Evolutionary conservation across 495 filamentous ascomycete species (phyloP).

Genomic region (Penicillium arizonense): DNA sequence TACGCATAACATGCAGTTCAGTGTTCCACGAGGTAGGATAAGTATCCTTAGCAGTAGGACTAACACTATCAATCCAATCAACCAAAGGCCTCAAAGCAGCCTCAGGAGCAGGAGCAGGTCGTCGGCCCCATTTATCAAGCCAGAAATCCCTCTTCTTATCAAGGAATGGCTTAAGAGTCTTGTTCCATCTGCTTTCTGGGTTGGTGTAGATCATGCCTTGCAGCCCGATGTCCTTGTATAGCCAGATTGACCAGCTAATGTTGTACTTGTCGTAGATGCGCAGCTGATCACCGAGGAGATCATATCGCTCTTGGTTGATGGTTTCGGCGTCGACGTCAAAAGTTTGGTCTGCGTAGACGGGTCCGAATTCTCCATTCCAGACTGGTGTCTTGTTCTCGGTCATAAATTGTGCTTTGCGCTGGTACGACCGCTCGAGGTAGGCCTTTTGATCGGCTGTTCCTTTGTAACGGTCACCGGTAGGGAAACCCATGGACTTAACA

Average conservation of each 20-base stretch:
- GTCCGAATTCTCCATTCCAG: constrained; percentile 70
- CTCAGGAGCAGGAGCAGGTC: constrained; percentile 34
- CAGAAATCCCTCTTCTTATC: constrained; percentile 53
- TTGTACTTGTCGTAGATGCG: constrained; percentile 54
- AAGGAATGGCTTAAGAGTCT: constrained; percentile 49
- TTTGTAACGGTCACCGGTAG: constrained; percentile 48
- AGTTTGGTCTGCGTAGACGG: constrained; percentile 51
- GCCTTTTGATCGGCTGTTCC: constrained; percentile 52
- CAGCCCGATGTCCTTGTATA: constrained; percentile 64
- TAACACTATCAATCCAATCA: constrained; percentile 41
- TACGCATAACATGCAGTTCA: constrained; percentile 53
- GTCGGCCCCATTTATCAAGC: constrained; percentile 56
- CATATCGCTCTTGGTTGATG: constrained; percentile 52
- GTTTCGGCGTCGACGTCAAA: constrained; percentile 34
- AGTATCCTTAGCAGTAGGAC: constrained; percentile 37
- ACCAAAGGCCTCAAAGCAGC: constrained; percentile 37
- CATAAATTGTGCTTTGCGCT: constrained; percentile 61
- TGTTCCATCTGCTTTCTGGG: constrained; percentile 49
- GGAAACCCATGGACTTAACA: constrained; percentile 52
- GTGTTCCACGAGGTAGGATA: constrained; percentile 58
- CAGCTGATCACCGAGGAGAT: constrained; percentile 55
- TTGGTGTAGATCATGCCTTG: constrained; percentile 60
- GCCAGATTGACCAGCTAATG: constrained; percentile 63
- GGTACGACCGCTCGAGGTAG: constrained; percentile 43
- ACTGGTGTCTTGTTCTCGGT: constrained; percentile 48